phyloP scores from a whole-genome alignment of 2,329 filamentous ascomycete species.

The Myriangium duriaei region DNA sequence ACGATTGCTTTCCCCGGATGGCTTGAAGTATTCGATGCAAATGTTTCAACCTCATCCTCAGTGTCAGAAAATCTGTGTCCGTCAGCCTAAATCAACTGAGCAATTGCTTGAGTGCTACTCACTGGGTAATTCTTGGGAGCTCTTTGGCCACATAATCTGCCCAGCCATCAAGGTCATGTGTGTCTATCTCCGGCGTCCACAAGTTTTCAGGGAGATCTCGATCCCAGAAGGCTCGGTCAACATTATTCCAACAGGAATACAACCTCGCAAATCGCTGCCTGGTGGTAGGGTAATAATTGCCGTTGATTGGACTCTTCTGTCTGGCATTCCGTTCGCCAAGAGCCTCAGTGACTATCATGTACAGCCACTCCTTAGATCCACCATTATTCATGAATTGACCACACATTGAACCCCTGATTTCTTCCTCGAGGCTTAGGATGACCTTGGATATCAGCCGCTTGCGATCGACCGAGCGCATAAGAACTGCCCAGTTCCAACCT shows the following conservation, averaged over 20 bases:
- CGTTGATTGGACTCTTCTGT: neutral
- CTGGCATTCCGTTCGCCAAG: neutral
- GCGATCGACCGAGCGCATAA: slow-evolving; percentile 2
- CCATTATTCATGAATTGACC: neutral
- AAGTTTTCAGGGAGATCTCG: neutral
- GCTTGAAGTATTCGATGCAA: slow-evolving; percentile 10
- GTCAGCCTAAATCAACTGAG: too few species aligned
- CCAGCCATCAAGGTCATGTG: slow-evolving; percentile 2
- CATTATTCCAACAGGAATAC: slow-evolving; percentile 8
- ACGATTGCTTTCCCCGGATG: too few species aligned
- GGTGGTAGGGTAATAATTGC: neutral
- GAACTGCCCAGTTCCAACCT: neutral
- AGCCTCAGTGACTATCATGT: neutral
- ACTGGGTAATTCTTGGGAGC: slow-evolving; percentile 5
- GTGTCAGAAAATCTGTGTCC: too few species aligned
- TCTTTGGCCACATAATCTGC: neutral
- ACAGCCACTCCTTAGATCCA: neutral
- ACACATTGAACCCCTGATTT: neutral
- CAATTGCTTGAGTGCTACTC: too few species aligned
- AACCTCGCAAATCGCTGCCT: slow-evolving; percentile 2
- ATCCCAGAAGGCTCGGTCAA: slow-evolving; percentile 4
- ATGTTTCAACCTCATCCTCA: slow-evolving; percentile 16
- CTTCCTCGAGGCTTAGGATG: neutral
- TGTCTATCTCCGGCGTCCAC: neutral
- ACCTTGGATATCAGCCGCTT: slow-evolving; percentile 8